Conservation (phyloP, 164 flowering plant species). For the Magnolia changhungtana region DNA sequence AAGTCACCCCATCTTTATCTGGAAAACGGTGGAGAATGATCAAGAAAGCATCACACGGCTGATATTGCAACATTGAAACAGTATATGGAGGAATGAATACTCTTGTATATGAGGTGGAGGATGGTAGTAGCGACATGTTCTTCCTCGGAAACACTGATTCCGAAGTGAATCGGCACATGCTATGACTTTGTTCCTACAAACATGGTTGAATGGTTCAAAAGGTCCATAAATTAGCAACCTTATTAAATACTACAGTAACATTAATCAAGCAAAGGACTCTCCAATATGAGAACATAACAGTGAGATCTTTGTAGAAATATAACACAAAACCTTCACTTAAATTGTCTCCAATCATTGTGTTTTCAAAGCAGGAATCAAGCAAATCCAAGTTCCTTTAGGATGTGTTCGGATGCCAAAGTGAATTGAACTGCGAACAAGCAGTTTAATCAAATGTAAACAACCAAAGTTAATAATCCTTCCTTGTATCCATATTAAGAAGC, state of each 20-base stretch:
- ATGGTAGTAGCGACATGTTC: slow-evolving; percentile 7
- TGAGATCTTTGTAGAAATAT: too few relatives aligned
- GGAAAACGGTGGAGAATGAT: background rate
- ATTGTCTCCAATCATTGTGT: too few relatives aligned
- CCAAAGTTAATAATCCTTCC: too few relatives aligned
- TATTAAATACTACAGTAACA: background rate
- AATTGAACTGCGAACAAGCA: too few relatives aligned
- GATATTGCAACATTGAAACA: background rate
- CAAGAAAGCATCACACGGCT: background rate
- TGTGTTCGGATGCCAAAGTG: too few relatives aligned
- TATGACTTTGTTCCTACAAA: slow-evolving; percentile 1
- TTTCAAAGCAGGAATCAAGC: too few relatives aligned
- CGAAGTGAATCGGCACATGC: slow-evolving; percentile 4
- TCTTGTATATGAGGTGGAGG: slow-evolving; percentile 4
- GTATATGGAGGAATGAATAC: background rate
- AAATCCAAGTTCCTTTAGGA: too few relatives aligned
- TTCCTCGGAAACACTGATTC: slow-evolving; percentile 5
- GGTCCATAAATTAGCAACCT: background rate
- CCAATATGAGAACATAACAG: background rate
- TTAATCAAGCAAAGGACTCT: too few relatives aligned
- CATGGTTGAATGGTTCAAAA: background rate
- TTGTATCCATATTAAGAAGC: too few relatives aligned
- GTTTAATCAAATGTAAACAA: too few relatives aligned
- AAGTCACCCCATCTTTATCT: background rate
- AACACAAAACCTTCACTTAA: too few relatives aligned